Percentiles rank a stretch among this genome's conserved stretches.
Conservation (phyloP, 1,284 basidiomycete species). For the Ceratobasidium papillatum region DNA sequence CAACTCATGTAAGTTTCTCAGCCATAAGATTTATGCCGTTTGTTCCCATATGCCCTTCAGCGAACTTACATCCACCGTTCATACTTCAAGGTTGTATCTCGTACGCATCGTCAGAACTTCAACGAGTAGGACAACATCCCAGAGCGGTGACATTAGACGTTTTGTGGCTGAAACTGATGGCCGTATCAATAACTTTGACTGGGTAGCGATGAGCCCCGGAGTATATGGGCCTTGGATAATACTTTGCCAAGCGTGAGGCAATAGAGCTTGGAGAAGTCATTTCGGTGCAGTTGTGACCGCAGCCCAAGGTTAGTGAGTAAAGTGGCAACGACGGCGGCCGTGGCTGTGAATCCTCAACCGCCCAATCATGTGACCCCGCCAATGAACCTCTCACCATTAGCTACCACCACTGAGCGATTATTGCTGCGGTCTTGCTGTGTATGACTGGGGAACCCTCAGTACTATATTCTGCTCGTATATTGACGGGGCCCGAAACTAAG, state of each 20-base stretch:
- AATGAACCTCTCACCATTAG: too few relatives aligned
- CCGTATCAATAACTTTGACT: too few relatives aligned
- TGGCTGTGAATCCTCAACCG: neutral
- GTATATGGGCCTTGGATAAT: neutral
- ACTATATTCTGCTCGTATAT: neutral
- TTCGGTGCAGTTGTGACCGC: neutral
- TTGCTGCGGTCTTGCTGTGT: slow-evolving; percentile 4
- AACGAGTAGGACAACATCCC: neutral
- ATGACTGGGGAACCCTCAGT: neutral
- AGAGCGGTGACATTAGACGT: too few relatives aligned
- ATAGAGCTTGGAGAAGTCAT: neutral
- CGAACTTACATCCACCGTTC: too few relatives aligned
- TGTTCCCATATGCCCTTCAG: too few relatives aligned
- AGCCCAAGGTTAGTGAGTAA: neutral
- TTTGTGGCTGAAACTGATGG: too few relatives aligned
- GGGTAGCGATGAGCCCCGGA: neutral
- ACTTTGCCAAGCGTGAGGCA: neutral
- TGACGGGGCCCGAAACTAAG: neutral
- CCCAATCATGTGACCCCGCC: neutral
- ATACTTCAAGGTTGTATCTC: too few relatives aligned
- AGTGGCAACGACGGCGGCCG: neutral
- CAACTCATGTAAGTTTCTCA: too few relatives aligned
- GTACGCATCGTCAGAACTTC: too few relatives aligned
- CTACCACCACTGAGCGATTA: neutral
- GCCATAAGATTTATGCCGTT: too few relatives aligned